Conservation (phyloP, 257 asterid species). For the Hygrophila difformis region DNA sequence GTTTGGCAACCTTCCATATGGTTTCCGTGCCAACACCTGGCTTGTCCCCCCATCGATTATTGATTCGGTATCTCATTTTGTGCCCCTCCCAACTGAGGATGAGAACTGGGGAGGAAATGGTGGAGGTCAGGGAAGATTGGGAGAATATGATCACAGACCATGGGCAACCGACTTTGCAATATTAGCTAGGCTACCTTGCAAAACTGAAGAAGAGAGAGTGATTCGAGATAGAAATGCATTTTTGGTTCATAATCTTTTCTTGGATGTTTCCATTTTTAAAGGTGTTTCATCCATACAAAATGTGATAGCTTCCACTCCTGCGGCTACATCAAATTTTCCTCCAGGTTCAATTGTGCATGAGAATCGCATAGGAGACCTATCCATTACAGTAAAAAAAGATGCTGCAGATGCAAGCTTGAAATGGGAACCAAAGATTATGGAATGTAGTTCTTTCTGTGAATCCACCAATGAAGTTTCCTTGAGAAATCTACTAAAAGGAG, state of each 20-base stretch:
- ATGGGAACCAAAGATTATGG: slow-evolving; percentile 46
- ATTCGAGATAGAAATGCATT: slow-evolving; percentile 94
- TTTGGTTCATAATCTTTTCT: slow-evolving; percentile 88
- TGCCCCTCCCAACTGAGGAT: slow-evolving; percentile 75
- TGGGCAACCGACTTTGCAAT: slow-evolving; percentile 88
- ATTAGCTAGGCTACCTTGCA: slow-evolving; percentile 82
- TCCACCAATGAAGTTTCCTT: slow-evolving; percentile 53
- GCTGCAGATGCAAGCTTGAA: slow-evolving; percentile 49
- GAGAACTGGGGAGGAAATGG: slow-evolving; percentile 93
- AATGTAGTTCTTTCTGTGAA: slow-evolving; percentile 27
- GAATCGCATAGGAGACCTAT: slow-evolving; percentile 64
- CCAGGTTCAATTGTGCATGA: slow-evolving; percentile 59
- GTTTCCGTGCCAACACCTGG: slow-evolving; percentile 98
- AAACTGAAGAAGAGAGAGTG: slow-evolving; percentile 94
- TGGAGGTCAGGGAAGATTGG: slow-evolving; percentile 90
- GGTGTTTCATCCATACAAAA: slow-evolving; percentile 79
- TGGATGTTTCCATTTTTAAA: slow-evolving; percentile 73
- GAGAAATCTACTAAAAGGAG: slow-evolving; percentile 82
- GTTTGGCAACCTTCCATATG: slow-evolving; percentile 98
- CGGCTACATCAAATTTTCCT: slow-evolving; percentile 25
- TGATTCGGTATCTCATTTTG: slow-evolving; percentile 42
- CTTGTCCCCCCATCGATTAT: slow-evolving; percentile 67
- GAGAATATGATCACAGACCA: slow-evolving; percentile 73
- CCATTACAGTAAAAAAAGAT: slow-evolving; percentile 61
- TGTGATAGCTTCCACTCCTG: slow-evolving; percentile 40